Evolutionary conservation across 2,329 filamentous ascomycete species (phyloP), one percentile per base, ranked within the genome.

Genomic region (Cyphellophora attinorum): DNA sequence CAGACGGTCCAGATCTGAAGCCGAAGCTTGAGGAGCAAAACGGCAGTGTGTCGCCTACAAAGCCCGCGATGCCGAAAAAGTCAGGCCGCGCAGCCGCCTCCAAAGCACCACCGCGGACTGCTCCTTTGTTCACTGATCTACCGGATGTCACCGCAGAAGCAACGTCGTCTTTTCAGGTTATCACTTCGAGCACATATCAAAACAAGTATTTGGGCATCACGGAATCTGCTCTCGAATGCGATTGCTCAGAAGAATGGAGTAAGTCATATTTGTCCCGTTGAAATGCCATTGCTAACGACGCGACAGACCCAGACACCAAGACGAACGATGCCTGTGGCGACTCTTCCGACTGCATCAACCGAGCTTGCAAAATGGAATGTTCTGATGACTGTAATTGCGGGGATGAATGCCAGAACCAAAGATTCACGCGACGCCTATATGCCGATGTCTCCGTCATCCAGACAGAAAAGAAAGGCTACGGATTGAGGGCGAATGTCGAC

Each of bases 321-420:
- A 59, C 54, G 38, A 98, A 98, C 58, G 62, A 80, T 61, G 88
- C 91, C 32, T 98, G 91, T 58, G 89, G 85, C 46, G 88, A 95
- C 51, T 85, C 95, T 59, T 93, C 88, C 11, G 89, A 96, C 59
- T 98, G 91, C 62, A 98, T 98, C 68, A 98, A 98, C 60, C 83
- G 91, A 52, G 84, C 85, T 38, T 96, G 89, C 39, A 96, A 95
- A 60, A 94, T 96, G 76, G 91, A 98, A 64, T 98, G 91, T 57
- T 72, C 84, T 21, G 76, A 76, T 41, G 81, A 88, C 48, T 91
- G 88, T 60, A 84, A 85, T 54, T 98, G 91, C 59, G 88, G 88
- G 35, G 67, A 76, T 23, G 76, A 76, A 31, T 98, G 91, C 58
- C 84, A 93, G 57, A 98, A 98, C 55, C 86, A 94, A 59, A 81